Base-by-base conservation (phyloP, 345 rosid species). In the Eucalyptus paniculata region DNA sequence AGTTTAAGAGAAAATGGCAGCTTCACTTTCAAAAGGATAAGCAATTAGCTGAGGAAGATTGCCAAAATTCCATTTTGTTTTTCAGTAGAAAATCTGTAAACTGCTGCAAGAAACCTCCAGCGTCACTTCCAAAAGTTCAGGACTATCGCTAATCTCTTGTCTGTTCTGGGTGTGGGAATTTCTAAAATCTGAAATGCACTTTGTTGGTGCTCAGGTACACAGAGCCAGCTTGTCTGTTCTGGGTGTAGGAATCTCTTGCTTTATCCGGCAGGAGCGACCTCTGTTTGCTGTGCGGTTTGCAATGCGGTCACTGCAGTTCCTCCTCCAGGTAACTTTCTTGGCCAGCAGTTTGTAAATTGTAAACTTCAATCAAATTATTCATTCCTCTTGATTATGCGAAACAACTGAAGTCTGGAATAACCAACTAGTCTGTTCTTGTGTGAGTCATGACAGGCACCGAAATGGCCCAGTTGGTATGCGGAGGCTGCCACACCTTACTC, bases 251-350 rank as follows among this genome's bases (percentile, higher is more conserved):
- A 96, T 89, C 97, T 98, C 85, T 93, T 97, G 89, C 96, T 97
- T 86, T 98, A 96, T 93, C 99, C 99, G 0, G 97, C 93, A 37
- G 99, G 99, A 91, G 99, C 99, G 81, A 93, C 97, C 50, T 98
- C 99, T 32, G 96, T 98, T 30, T 98, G 99, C 90, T 98, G 99
- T 88, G 99, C 99, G 37, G 98, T 98, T n/a, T 98, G 99, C 95
- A 98, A 95, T 95, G 99, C 98, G 86, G 98, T 98, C 88, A 98
- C 99, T 23, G 95, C 96, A 5, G 99, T 98, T 87, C 99, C 99
- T 21, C 98, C 99, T 65, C 98, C 97, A 9, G 99, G 99, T 96
- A 94, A 32, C 58, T 54, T 60, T 56, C 32, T 54, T 51, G 54
- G 88, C 58, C 53, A 42, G 23, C 65, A 37, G 50, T 60, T 50